Conservation (phyloP, 2,329 filamentous ascomycete genomes). For the Polytolypa hystricis region DNA sequence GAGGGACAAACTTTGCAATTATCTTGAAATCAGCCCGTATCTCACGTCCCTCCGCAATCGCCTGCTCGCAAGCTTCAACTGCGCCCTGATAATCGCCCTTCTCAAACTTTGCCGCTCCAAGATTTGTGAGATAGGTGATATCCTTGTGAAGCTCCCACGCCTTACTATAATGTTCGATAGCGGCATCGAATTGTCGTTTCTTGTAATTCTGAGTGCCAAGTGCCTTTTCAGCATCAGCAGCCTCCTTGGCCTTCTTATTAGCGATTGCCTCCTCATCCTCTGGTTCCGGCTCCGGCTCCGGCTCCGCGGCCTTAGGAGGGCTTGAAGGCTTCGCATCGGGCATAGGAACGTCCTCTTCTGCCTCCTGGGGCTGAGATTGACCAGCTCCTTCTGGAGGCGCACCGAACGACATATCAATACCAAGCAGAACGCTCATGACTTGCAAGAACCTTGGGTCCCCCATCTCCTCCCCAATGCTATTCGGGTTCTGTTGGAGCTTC, state of each 20-base stretch:
- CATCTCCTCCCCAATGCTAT: slow-evolving; percentile 67
- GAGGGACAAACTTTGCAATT: slow-evolving; percentile 63
- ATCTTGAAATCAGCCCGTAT: slow-evolving; percentile 95
- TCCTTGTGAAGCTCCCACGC: slow-evolving; percentile 94
- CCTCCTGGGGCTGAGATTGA: slow-evolving; percentile 35
- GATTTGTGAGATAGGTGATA: slow-evolving; percentile 94
- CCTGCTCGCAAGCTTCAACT: slow-evolving; percentile 77
- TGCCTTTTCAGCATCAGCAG: slow-evolving; percentile 88
- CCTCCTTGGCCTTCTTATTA: slow-evolving; percentile 83
- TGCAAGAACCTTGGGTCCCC: slow-evolving; percentile 85
- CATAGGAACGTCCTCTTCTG: slow-evolving; percentile 68
- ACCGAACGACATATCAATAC: slow-evolving; percentile 76
- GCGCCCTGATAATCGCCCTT: slow-evolving; percentile 87
- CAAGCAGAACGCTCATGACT: slow-evolving; percentile 86
- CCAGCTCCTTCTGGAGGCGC: slow-evolving; percentile 38
- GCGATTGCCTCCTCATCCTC: slow-evolving; percentile 74
- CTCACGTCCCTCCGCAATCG: slow-evolving; percentile 78
- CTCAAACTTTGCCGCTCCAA: slow-evolving; percentile 87
- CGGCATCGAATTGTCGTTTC: slow-evolving; percentile 92
- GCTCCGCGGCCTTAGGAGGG: slow-evolving; percentile 34
- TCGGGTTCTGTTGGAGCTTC: slow-evolving; percentile 68
- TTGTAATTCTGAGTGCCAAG: slow-evolving; percentile 94
- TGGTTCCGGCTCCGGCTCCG: slow-evolving; percentile 48
- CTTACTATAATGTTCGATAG: slow-evolving; percentile 87
- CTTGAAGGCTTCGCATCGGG: slow-evolving; percentile 49